Evolutionary conservation across 148 eudicot genomes (phyloP), one percentile per base, ranked within the genome.

Genomic region (Cornus suecica): DNA sequence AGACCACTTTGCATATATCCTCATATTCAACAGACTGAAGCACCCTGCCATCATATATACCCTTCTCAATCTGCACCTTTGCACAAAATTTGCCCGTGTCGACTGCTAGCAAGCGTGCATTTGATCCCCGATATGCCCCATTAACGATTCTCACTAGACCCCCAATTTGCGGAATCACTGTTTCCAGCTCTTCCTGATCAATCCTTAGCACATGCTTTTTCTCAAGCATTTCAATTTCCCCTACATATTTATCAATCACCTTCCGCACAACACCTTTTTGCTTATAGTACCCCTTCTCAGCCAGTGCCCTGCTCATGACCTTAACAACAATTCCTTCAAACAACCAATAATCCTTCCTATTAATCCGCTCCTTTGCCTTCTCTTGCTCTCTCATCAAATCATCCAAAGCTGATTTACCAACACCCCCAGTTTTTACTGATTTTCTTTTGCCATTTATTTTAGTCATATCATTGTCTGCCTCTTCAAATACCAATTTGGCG

Each of bases 151-250:
- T 92, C 66, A 95, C 98, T 63, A 91, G 73, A 7, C 98, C 91
- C 8, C 99, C 97, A 74, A 93, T 93, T 74, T 93, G 98, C 0
- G 98, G 98, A 74, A 93, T 85, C 29, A 95, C 97, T 0, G 98
- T 93, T 87, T 95, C 99, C 32, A 95, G 89, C 84, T 95, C 99
- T 37, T 88, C 93, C 75, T 95, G 99, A 79, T 95, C 99, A 31
- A 95, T 92, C 80, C 99, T 91, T 65, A 95, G 84, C 48, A 90
- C 83, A 84, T 90, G 93, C 78, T 91, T 91, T 67, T 64, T 85
- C 76, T 95, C 99, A 65, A 91, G 56, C 97, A 93, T 93, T 88
- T 95, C 97, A 70, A 95, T 93, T 69, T 93, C 99, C 24, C 90
- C 97, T 16, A 85, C 91, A 75, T 95, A 95, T 66, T 87, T 90